phyloP scores from a whole-genome alignment of 2,329 filamentous ascomycete genomes.

The Allantophomopsis cytisporea region DNA sequence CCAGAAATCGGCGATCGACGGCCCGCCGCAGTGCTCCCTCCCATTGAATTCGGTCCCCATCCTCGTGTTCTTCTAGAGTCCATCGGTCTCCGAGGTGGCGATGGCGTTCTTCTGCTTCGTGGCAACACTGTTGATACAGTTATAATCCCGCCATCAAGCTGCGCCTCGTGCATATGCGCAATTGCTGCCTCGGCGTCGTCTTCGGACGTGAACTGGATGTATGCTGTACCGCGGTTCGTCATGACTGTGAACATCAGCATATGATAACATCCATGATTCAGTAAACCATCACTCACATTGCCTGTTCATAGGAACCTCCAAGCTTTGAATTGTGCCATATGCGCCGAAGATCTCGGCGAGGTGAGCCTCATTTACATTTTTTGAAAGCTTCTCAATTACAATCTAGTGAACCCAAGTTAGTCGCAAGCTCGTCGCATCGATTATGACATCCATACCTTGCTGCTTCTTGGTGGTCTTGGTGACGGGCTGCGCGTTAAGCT shows the following conservation, averaged over 20 bases:
- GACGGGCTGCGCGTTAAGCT: background rate
- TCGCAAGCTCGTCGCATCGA: conserved; percentile 1
- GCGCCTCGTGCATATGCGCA: conserved; percentile 95
- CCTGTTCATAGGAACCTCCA: conserved; percentile 83
- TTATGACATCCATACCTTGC: conserved; percentile 28
- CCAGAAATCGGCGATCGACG: conserved; percentile 11
- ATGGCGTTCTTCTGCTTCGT: conserved; percentile 55
- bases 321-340: conserved; percentile 73
- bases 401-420: conserved; percentile 41
- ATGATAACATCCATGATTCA: conserved; percentile 1
- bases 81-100: conserved; percentile 54
- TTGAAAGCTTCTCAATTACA: conserved; percentile 89
- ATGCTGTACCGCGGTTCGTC: conserved; percentile 85
- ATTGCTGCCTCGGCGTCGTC: conserved; percentile 78
- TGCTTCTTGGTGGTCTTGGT: conserved; percentile 28
- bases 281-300: conserved; percentile 44
- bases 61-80: conserved; percentile 3
- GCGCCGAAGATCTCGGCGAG: conserved; percentile 82
- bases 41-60: too few relatives aligned
- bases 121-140: conserved; percentile 21
- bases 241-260: conserved; percentile 42
- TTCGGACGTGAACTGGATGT: conserved; percentile 71
- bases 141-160: conserved; percentile 27
- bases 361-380: conserved; percentile 84
- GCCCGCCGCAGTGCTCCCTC: conserved; percentile 4